phyloP scores from a whole-genome alignment of 805 yeast species.

The Lipomyces lipofer region DNA sequence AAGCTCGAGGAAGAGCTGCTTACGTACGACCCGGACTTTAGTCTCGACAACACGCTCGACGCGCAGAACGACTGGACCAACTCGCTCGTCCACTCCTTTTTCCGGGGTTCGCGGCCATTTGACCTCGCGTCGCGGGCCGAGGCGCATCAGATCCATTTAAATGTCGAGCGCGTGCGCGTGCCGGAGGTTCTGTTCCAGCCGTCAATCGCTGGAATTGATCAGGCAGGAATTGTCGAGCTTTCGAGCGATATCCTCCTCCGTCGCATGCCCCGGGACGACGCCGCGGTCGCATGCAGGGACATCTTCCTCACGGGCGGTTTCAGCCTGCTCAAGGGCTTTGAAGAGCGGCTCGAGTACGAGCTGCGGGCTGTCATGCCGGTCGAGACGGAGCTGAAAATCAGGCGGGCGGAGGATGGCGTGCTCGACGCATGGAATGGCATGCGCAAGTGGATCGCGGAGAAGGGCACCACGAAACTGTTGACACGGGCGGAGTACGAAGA shows the following conservation, averaged over 20 bases:
- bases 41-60: conserved; percentile 69
- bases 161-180: conserved; percentile 84
- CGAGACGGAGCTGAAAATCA: conserved; percentile 59
- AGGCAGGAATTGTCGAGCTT: conserved; percentile 87
- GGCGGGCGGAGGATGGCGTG: conserved; percentile 65
- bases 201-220: conserved; percentile 89
- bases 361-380: conserved; percentile 70
- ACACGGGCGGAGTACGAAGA: conserved; percentile 79
- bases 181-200: conserved; percentile 95
- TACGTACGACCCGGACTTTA: conserved; percentile 81
- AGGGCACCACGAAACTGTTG: conserved; percentile 47
- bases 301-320: conserved; percentile 87
- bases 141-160: conserved; percentile 85
- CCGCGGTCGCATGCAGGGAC: conserved; percentile 51
- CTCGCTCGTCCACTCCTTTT: conserved; percentile 74
- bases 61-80: conserved; percentile 82
- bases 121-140: conserved; percentile 81
- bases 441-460: conserved; percentile 69
- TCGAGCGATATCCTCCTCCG: conserved; percentile 64
- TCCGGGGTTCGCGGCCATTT: conserved; percentile 81
- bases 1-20: conserved; percentile 70
- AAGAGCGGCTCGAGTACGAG: conserved; percentile 67
- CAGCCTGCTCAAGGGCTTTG: conserved; percentile 63
- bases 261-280: conserved; percentile 57
- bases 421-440: conserved; percentile 94